Percentiles rank a stretch among this genome's conserved stretches.
These are phyloP conservation scores for Balamuthia mandrillaris DNA, from an alignment of 208 protist species.

Conservation along the genomic window DNA sequence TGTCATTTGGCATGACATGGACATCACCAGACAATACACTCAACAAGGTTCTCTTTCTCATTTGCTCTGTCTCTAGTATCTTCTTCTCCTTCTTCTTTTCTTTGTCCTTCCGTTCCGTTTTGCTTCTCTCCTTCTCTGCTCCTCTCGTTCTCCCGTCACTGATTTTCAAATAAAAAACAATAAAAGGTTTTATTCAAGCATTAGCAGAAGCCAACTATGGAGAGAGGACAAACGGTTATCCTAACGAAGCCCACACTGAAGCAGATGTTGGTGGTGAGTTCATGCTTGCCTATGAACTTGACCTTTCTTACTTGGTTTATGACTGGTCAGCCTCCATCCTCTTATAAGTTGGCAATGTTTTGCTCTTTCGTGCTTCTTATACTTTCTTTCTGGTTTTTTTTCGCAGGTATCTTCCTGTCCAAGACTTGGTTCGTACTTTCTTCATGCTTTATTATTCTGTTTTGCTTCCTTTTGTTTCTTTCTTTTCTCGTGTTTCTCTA, in stretches of 20 bases:
- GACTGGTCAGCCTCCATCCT: background rate
- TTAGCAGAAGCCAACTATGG: background rate
- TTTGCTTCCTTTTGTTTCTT: too few species aligned
- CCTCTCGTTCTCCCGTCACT: background rate
- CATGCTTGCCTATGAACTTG: constrained; percentile 24
- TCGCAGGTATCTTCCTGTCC: too few species aligned
- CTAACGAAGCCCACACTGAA: background rate
- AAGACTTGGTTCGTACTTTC: too few species aligned
- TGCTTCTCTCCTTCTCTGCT: background rate
- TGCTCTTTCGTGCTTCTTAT: background rate
- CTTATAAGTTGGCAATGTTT: background rate
- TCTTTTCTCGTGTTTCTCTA: too few species aligned
- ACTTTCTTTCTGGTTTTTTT: background rate
- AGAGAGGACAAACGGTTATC: background rate
- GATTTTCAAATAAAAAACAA: background rate
- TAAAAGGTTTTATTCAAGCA: background rate
- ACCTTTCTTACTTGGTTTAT: constrained; percentile 17
- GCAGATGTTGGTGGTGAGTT: constrained; percentile 15
- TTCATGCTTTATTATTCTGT: too few species aligned
- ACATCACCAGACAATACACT: background rate
- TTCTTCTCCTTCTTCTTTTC: background rate
- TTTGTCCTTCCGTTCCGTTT: background rate
- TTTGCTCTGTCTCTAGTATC: too few species aligned
- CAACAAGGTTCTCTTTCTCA: constrained; percentile 5
- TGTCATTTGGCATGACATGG: constrained; percentile 10